Evolutionary conservation across 1,139 yeast genomes (phyloP), one percentile per base, ranked within the genome.

Genomic region (Taphrina deformans): DNA sequence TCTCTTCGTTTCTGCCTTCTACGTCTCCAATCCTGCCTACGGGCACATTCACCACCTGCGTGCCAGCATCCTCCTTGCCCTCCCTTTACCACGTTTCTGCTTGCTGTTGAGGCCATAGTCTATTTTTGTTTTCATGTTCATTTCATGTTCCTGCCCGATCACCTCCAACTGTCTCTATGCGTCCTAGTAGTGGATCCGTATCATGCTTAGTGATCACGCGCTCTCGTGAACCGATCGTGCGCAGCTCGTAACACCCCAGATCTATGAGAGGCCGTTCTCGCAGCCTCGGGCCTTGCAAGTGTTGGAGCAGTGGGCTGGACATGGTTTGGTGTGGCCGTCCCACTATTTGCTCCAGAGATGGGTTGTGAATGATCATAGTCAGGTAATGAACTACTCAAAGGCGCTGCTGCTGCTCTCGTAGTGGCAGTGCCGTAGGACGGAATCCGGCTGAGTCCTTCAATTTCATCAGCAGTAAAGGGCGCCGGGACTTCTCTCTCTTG

Each of bases 351-450:
- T 7, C 48, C 52, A 9, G 63, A 59, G 5, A 21, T 24, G 21
- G 58, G 58, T 27, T 38, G 35, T 4, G 48, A 51, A 27, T 48
- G 50, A 16, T 53, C 46, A 53, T 59, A 59, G 41, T 59, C 63
- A 6, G 63, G 63, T 10, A 59, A 24, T 6, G 63, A 59, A 14
- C 27, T 31, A 23, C 56, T 50, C 29, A 59, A 51, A 5, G 63
- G 63, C 16, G 56, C 63, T 1, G 63, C 63, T 9, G 55, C 56
- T 16, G 63, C 63, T n/a, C 63, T 44, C 12, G 63, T 59, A 3
- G 63, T 59, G 18, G 63, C 63, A 14, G 63, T 59, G 18, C 50
- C 55, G 31, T 59, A 59, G 16, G 56, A 48, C 4, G 63, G 63
- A 16, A 59, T 59, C 21, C 63, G 41, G 18, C 41, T 50, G 23